These are phyloP conservation scores for Xylaria acuta DNA, from an alignment of 495 filamentous ascomycete species.

Conservation along the genomic window DNA sequence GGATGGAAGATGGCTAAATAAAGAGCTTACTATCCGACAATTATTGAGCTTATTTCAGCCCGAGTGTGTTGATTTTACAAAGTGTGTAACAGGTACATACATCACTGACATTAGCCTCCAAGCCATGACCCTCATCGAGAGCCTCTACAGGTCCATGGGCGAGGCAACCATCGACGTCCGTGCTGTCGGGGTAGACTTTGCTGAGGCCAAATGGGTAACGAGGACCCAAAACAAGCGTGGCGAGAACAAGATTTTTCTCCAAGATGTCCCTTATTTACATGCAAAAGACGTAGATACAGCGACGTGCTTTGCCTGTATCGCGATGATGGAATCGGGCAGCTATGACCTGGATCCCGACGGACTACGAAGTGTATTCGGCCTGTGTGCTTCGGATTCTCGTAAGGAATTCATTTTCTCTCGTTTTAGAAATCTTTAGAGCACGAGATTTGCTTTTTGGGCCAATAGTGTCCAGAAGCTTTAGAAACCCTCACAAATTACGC, in stretches of 20 bases:
- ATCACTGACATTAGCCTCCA: conserved; percentile 1
- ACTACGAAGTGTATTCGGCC: conserved; percentile 38
- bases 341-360: conserved; percentile 33
- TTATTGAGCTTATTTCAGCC: conserved; percentile 8
- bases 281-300: conserved; percentile 1
- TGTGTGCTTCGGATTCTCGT: conserved; percentile 40
- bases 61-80: conserved; percentile 7
- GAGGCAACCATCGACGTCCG: conserved; percentile 14
- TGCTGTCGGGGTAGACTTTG: not conserved
- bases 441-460: not conserved
- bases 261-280: not conserved
- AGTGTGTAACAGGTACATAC: not conserved
- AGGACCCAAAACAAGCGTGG: not conserved
- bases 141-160: conserved; percentile 8
- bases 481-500: not conserved
- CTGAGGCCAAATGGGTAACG: not conserved
- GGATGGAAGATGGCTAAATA: not conserved
- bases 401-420: not conserved
- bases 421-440: not conserved
- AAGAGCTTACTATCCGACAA: not conserved
- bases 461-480: not conserved
- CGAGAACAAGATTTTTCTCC: not conserved
- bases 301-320: conserved; percentile 38
- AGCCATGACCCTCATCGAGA: conserved; percentile 5
- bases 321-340: conserved; percentile 40